These are phyloP conservation scores for Apodospora peruviana DNA, from an alignment of 495 filamentous ascomycete species.

Conservation along the genomic window DNA sequence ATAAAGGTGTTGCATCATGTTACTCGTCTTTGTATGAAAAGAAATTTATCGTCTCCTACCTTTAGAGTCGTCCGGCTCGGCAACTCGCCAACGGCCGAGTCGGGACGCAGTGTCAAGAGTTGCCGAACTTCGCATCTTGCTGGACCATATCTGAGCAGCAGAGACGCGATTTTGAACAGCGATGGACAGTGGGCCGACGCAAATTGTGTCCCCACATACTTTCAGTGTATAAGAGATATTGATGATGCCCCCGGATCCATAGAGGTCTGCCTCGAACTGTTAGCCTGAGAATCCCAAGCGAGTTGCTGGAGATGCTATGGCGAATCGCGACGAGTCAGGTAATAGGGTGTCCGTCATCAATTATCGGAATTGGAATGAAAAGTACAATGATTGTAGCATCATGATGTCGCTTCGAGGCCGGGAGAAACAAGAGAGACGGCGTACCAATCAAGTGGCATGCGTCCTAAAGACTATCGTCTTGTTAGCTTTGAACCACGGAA, in stretches of 20 bases:
- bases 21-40: slow-evolving; percentile 4
- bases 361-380: slow-evolving; percentile 61
- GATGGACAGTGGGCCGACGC: no score
- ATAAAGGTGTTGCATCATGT: slow-evolving; percentile 47
- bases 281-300: background rate
- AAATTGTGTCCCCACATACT: no score
- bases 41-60: slow-evolving; percentile 22
- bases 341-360: slow-evolving; percentile 31
- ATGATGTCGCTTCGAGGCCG: slow-evolving; percentile 23
- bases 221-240: no score
- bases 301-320: background rate
- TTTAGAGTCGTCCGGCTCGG: background rate
- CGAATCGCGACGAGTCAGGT: slow-evolving; percentile 41
- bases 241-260: no score
- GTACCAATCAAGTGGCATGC: background rate
- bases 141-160: no score
- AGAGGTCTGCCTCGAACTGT: background rate
- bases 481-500: slow-evolving; percentile 11
- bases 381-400: slow-evolving; percentile 53
- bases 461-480: slow-evolving; percentile 11
- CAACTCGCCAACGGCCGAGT: no score
- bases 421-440: background rate
- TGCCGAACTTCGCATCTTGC: no score
- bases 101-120: no score
- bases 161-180: no score